These are phyloP conservation scores for Kodamaea hsintzibuensis DNA, from an alignment of 805 yeast genomes.

Conservation along the genomic window DNA sequence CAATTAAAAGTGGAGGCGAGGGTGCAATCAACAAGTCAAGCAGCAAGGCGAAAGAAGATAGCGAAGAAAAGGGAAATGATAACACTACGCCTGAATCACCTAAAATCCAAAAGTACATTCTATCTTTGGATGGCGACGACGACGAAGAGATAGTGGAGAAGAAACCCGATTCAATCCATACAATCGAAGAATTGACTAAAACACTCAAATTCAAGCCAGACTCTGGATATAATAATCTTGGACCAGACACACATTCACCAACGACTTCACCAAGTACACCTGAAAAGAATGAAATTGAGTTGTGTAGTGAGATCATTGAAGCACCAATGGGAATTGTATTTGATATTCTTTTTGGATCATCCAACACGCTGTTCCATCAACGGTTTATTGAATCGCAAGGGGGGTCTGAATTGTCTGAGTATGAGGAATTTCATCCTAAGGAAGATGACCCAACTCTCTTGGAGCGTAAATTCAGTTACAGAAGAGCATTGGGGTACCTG, in stretches of 20 bases:
- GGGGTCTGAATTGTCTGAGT: conserved; percentile 56
- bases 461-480: conserved; percentile 55
- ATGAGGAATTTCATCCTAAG: conserved; percentile 32
- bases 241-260: conserved; percentile 51
- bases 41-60: background rate
- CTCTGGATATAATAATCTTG: conserved; percentile 22
- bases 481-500: conserved; percentile 63
- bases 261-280: conserved; percentile 38
- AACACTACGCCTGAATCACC: conserved; percentile 12
- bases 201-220: conserved; percentile 19
- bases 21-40: background rate
- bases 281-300: conserved; percentile 51
- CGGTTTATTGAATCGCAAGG: conserved; percentile 56
- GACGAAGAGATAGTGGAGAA: conserved; percentile 21
- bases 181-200: conserved; percentile 6
- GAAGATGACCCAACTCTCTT: conserved; percentile 39
- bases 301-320: conserved; percentile 51
- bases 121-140: conserved; percentile 21
- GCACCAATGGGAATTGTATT: conserved; percentile 70
- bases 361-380: conserved; percentile 43
- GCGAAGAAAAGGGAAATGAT: conserved; percentile 28
- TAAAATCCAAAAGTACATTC: conserved; percentile 19
- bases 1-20: conserved; percentile 1
- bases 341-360: conserved; percentile 61
- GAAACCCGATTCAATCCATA: conserved; percentile 22